These are phyloP conservation scores for Grammothele lineata DNA, from an alignment of 768 basidiomycete species.

Conservation along the genomic window DNA sequence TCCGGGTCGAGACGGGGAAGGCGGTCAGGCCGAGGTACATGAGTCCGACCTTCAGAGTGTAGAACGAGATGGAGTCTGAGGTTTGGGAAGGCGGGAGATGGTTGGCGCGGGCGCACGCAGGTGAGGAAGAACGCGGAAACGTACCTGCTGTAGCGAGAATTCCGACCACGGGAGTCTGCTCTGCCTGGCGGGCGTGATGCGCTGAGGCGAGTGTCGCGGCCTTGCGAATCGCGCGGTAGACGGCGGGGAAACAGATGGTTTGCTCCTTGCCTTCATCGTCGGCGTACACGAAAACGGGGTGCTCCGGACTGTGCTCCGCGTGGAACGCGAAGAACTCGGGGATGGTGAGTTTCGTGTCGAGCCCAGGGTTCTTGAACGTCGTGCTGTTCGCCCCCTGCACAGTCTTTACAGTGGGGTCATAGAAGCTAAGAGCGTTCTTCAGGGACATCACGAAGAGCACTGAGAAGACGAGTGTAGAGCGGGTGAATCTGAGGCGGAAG, in stretches of 20 bases:
- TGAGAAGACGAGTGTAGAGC: no score
- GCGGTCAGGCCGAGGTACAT: slow-evolving; percentile 15
- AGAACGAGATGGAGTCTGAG: slow-evolving; percentile 23
- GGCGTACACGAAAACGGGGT: slow-evolving; percentile 28
- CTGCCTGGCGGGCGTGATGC: no score
- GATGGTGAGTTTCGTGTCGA: slow-evolving; percentile 30
- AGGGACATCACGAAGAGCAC: no score
- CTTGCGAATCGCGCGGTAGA: slow-evolving; percentile 22
- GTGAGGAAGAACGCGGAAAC: slow-evolving; percentile 14
- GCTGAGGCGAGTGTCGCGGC: slow-evolving; percentile 17
- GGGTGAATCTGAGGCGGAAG: no score
- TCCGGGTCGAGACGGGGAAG: slow-evolving; percentile 25
- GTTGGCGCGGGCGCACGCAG: slow-evolving; percentile 19
- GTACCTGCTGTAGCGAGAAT: slow-evolving; percentile 10
- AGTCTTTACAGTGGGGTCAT: no score
- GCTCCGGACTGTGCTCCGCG: slow-evolving; percentile 24
- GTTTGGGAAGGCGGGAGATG: slow-evolving; percentile 30
- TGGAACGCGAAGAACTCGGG: slow-evolving; percentile 37
- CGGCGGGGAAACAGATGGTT: slow-evolving; percentile 23
- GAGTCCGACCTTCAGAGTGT: slow-evolving; percentile 12
- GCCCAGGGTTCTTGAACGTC: slow-evolving; percentile 28
- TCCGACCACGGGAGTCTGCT: slow-evolving; percentile 4
- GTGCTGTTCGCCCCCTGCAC: no score
- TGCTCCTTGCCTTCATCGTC: slow-evolving; percentile 13
- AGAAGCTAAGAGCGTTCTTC: no score